Evolutionary conservation across 192 early-diverging fungal genomes (phyloP).

Genomic region (Entomortierella beljakovae): DNA sequence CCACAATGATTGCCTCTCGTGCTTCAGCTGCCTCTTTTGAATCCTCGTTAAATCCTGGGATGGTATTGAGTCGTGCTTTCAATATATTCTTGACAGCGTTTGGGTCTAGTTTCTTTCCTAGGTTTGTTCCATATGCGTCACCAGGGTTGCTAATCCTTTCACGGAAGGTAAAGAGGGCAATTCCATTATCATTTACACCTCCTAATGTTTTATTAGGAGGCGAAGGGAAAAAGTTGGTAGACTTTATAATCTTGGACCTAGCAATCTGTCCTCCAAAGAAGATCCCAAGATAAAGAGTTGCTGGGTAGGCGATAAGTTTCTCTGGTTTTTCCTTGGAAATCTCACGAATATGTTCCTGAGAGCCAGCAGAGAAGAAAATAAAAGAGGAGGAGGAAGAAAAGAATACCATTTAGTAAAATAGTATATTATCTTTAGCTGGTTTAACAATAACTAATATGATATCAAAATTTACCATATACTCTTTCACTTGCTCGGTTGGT

Average conservation of each 20-base stretch:
- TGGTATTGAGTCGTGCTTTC: slow-evolving; percentile 25
- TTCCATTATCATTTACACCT: slow-evolving; percentile 33
- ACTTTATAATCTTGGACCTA: slow-evolving; percentile 32
- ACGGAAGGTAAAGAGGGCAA: slow-evolving; percentile 45
- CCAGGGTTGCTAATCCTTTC: background rate
- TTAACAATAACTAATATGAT: too few species aligned
- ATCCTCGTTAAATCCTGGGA: slow-evolving; percentile 10
- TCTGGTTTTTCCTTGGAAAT: slow-evolving; percentile 34
- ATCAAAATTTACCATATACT: slow-evolving; percentile 22
- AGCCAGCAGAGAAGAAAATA: background rate
- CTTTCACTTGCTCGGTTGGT: slow-evolving; percentile 18
- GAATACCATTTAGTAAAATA: background rate
- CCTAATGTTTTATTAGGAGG: slow-evolving; percentile 34
- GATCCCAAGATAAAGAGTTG: slow-evolving; percentile 39
- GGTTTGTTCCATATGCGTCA: slow-evolving; percentile 1
- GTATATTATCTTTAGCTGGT: background rate
- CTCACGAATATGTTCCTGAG: slow-evolving; percentile 40
- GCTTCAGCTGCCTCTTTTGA: background rate
- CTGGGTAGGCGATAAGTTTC: slow-evolving; percentile 41
- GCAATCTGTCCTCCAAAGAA: slow-evolving; percentile 44
- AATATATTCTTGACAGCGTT: slow-evolving; percentile 25
- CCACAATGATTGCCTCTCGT: slow-evolving; percentile 23
- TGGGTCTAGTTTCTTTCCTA: slow-evolving; percentile 29
- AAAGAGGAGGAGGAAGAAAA: background rate
- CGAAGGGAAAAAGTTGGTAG: slow-evolving; percentile 35